Percentiles rank a stretch among this genome's conserved stretches.
phyloP scores from a whole-genome alignment of 306 rosid species.

The apple (Malus domestica) region ASM211411v1 NC_041797.1:8728501-8729000 shows the following conservation, averaged over 20 bases:
- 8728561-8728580: not conserved
- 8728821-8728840: conserved; percentile 46
- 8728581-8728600: not conserved
- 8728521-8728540: not conserved
- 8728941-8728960: conserved; percentile 28
- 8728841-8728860: conserved; percentile 36
- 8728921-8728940: conserved; percentile 30
- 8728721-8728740: conserved; percentile 30
- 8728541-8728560: not conserved
- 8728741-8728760: not conserved
- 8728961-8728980: conserved; percentile 26
- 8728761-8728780: conserved; percentile 41
- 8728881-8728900: conserved; percentile 38
- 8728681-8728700: not conserved
- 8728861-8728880: conserved; percentile 30
- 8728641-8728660: not conserved
- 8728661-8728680: not conserved
- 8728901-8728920: conserved; percentile 45
- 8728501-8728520: not conserved
- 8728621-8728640: not conserved
- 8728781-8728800: conserved; percentile 37
- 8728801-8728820: conserved; percentile 44
- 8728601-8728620: conserved; percentile 3
- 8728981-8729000: conserved; percentile 40
- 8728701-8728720: conserved; percentile 17